Evolutionary conservation across 1,139 yeast genomes (phyloP).

Genomic region (Hemisphaericaspora xylofermentans): DNA sequence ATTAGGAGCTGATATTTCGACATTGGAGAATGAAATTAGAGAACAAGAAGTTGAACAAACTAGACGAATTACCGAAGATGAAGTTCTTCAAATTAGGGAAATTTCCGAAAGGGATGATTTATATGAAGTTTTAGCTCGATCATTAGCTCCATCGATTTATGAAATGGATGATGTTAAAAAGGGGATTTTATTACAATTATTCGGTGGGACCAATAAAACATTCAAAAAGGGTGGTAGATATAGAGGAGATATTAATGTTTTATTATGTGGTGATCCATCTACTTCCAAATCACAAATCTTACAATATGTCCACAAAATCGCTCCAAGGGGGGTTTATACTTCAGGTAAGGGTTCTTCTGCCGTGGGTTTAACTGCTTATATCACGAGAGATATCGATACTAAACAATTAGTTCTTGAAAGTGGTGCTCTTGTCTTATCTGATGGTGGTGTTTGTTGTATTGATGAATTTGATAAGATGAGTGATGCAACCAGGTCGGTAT

Average conservation of each 20-base stretch:
- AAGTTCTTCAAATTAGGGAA: constrained; percentile 60
- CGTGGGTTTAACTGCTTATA: constrained; percentile 96
- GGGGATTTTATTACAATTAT: constrained; percentile 86
- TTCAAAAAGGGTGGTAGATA: constrained; percentile 90
- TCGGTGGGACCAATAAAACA: constrained; percentile 92
- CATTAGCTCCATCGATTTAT: constrained; percentile 92
- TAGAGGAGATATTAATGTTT: constrained; percentile 90
- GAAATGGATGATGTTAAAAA: constrained; percentile 97
- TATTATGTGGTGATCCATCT: constrained; percentile 97
- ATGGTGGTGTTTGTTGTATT: constrained; percentile 98
- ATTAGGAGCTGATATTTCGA: constrained; percentile 76
- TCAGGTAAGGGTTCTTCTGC: constrained; percentile 99
- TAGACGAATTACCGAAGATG: constrained; percentile 66
- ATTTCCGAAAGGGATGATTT: constrained; percentile 71
- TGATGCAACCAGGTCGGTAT: constrained; percentile 88
- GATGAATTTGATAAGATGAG: constrained; percentile 99
- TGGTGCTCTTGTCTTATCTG: constrained; percentile 95
- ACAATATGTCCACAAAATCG: constrained; percentile 93
- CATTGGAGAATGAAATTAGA: constrained; percentile 44
- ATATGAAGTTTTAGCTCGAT: constrained; percentile 85
- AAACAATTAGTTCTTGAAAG: constrained; percentile 89
- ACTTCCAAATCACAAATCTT: constrained; percentile 93
- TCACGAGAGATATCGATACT: constrained; percentile 91
- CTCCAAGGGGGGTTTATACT: constrained; percentile 96
- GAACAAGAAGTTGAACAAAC: constrained; percentile 74